These are phyloP conservation scores for Cetraspora pellucida DNA, from an alignment of 192 early-diverging fungal species.

Conservation along the genomic window DNA sequence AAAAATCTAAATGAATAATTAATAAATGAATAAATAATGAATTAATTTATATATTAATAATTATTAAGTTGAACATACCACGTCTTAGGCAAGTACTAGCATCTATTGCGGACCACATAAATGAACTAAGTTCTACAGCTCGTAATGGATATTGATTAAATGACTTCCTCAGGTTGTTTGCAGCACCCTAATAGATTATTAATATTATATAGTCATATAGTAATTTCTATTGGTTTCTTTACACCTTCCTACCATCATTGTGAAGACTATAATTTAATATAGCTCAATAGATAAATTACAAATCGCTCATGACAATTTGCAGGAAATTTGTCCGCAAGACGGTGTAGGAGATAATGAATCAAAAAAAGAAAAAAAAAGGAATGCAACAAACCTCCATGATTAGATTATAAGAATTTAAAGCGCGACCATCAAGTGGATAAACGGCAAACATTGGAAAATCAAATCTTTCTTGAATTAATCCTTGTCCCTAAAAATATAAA, in stretches of 20 bases:
- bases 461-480: constrained; percentile 54
- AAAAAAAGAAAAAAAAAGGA: neutral
- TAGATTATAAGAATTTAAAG: constrained; percentile 42
- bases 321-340: too few relatives aligned
- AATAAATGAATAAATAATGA: neutral
- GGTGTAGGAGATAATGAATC: neutral
- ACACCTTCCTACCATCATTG: too few relatives aligned
- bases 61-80: constrained; percentile 43
- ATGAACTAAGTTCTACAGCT: constrained; percentile 68
- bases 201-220: constrained; percentile 13
- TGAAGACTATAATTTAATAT: too few relatives aligned
- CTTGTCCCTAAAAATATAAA: constrained; percentile 54
- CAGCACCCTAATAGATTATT: constrained; percentile 41
- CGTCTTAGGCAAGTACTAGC: constrained; percentile 68
- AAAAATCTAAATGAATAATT: constrained; percentile 62
- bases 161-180: constrained; percentile 44
- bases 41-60: neutral
- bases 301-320: too few relatives aligned
- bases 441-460: constrained; percentile 71
- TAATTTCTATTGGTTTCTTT: neutral
- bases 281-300: too few relatives aligned
- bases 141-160: constrained; percentile 69
- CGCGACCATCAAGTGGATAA: constrained; percentile 40
- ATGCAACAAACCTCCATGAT: constrained; percentile 46
- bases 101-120: constrained; percentile 73